Percentiles rank a stretch among this genome's conserved stretches.
phyloP scores from a whole-genome alignment of 306 rosid species.

The Arachis hypogaea region DNA sequence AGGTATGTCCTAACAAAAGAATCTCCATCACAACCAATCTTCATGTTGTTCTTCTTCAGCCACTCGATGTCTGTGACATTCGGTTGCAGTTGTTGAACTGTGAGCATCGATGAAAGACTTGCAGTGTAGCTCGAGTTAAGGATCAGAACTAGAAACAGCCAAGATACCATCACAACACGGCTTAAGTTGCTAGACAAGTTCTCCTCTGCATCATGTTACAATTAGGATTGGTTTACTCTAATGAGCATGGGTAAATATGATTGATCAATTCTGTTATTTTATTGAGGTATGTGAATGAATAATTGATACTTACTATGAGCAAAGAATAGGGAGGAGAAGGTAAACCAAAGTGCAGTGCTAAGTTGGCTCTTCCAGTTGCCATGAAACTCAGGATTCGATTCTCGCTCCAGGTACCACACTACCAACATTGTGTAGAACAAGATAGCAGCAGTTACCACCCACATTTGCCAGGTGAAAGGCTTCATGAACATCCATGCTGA shows the following conservation, averaged over 20 bases:
- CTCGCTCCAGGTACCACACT: constrained; percentile 67
- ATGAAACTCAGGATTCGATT: constrained; percentile 53
- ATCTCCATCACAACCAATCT: constrained; percentile 63
- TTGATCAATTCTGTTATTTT: not conserved
- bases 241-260: not conserved
- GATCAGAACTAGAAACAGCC: constrained; percentile 65
- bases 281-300: constrained; percentile 18
- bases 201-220: constrained; percentile 52
- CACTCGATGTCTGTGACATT: constrained; percentile 48
- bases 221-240: not conserved
- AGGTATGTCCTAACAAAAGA: constrained; percentile 59
- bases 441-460: constrained; percentile 50
- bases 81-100: constrained; percentile 49
- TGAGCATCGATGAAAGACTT: constrained; percentile 72
- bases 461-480: constrained; percentile 73
- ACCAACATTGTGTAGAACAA: constrained; percentile 61
- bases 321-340: constrained; percentile 74
- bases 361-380: constrained; percentile 63
- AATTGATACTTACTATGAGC: constrained; percentile 64
- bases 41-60: constrained; percentile 43
- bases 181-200: constrained; percentile 50
- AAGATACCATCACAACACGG: constrained; percentile 53
- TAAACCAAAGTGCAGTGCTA: constrained; percentile 62
- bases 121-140: constrained; percentile 74
- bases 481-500: constrained; percentile 63